phyloP scores from a whole-genome alignment of 345 rosid species.

The Luvunga scandens region DNA sequence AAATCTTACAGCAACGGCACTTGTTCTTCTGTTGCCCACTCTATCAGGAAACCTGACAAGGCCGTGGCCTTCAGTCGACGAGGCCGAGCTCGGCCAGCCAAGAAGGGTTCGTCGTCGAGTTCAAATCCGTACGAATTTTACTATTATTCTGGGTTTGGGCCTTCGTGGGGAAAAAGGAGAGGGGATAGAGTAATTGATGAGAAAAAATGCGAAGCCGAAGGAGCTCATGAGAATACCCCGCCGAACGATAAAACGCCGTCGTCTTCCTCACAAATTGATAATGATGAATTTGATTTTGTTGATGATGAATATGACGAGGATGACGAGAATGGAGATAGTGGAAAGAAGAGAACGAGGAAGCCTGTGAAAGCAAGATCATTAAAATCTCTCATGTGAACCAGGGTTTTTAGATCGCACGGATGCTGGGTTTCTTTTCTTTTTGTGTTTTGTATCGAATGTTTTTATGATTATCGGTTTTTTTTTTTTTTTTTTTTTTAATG shows the following conservation, averaged over 20 bases:
- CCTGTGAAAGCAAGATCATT: conserved; percentile 87
- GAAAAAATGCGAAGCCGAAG: conserved; percentile 3
- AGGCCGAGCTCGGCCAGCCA: conserved; percentile 44
- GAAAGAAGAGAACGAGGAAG: conserved; percentile 67
- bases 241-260: conserved; percentile 25
- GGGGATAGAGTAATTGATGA: conserved; percentile 27
- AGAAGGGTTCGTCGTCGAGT: conserved; percentile 30
- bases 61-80: conserved; percentile 16
- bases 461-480: conserved; percentile 1
- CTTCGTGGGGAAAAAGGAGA: conserved; percentile 73
- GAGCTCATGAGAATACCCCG: neutral
- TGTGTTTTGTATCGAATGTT: neutral
- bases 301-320: conserved; percentile 40
- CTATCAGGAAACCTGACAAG: conserved; percentile 17
- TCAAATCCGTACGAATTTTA: conserved; percentile 72
- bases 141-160: conserved; percentile 96
- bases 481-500: neutral
- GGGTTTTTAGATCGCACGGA: conserved; percentile 10
- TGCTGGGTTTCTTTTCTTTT: neutral
- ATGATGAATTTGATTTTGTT: conserved; percentile 30
- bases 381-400: conserved; percentile 78
- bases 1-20: conserved; percentile 29
- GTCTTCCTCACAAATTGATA: conserved; percentile 19
- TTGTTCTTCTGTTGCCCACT: neutral
- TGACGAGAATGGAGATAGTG: conserved; percentile 23